These are phyloP conservation scores for Ascochyta lentis DNA, from an alignment of 2,329 filamentous ascomycete species.

Conservation along the genomic window DNA sequence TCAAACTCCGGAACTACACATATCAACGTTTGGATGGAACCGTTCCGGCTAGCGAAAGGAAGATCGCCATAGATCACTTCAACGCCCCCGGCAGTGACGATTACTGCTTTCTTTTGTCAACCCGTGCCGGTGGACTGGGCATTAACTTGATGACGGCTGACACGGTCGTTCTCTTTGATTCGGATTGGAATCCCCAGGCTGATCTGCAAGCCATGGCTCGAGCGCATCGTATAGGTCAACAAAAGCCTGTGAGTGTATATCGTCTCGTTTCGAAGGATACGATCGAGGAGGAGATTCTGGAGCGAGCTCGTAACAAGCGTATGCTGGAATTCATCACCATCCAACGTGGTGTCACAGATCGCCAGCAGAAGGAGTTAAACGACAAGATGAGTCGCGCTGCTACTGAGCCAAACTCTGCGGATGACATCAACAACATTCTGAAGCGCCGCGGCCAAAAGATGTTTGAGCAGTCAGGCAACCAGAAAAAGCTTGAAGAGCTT, in stretches of 20 bases:
- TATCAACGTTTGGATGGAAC: conserved; percentile 96
- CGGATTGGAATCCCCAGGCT: conserved; percentile 98
- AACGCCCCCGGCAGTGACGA: conserved; percentile 96
- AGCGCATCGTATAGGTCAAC: conserved; percentile 96
- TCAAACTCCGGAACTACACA: conserved; percentile 89
- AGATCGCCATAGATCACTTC: conserved; percentile 97
- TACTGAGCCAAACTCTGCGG: conserved; percentile 85
- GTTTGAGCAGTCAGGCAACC: conserved; percentile 97
- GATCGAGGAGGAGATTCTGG: conserved; percentile 95
- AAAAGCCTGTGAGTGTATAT: conserved; percentile 94
- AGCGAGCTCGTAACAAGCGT: conserved; percentile 95
- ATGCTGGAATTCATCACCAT: conserved; percentile 98
- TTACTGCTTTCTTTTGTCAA: conserved; percentile 95
- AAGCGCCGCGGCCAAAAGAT: conserved; percentile 99
- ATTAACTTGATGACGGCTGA: conserved; percentile 99
- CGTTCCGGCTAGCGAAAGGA: conserved; percentile 84
- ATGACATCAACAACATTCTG: conserved; percentile 94
- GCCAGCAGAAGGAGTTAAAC: conserved; percentile 78
- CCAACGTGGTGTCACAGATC: conserved; percentile 94
- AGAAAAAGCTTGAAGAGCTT: conserved; percentile 93
- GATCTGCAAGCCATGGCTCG: conserved; percentile 98
- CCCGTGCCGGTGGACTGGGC: conserved; percentile 92
- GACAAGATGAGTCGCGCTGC: conserved; percentile 71
- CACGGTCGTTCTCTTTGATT: conserved; percentile 97
- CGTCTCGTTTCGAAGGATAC: conserved; percentile 97